Conservation (phyloP, 2,329 filamentous ascomycete genomes). For the Emergomyces pasteurianus region DNA sequence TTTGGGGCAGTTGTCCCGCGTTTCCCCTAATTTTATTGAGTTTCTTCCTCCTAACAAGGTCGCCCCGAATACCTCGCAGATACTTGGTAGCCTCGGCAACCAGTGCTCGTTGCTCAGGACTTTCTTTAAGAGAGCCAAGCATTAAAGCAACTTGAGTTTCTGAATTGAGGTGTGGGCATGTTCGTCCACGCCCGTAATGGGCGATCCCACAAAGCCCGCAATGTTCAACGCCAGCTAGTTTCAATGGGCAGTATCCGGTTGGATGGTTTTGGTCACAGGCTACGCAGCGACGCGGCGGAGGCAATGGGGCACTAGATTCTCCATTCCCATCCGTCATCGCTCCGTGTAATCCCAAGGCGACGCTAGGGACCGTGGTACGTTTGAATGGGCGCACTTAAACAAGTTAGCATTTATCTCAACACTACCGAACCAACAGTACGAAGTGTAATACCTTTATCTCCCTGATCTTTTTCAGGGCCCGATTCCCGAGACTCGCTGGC, state of each 20-base stretch:
- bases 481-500: constrained; percentile 8
- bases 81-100: constrained; percentile 46
- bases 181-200: constrained; percentile 44
- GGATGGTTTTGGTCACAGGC: constrained; percentile 45
- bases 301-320: constrained; percentile 1
- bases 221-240: constrained; percentile 45
- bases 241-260: constrained; percentile 49
- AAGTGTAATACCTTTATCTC: background rate
- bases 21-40: constrained; percentile 1
- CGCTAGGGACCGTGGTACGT: constrained; percentile 21
- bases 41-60: constrained; percentile 42
- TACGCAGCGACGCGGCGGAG: constrained; percentile 31
- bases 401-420: background rate
- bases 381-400: constrained; percentile 26
- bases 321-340: constrained; percentile 11
- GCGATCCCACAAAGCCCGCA: constrained; percentile 55
- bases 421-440: background rate
- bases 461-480: background rate
- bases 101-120: constrained; percentile 42
- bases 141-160: constrained; percentile 53
- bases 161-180: constrained; percentile 51
- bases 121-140: constrained; percentile 49
- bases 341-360: constrained; percentile 2
- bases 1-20: background rate
- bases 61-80: constrained; percentile 44